Evolutionary conservation across 495 filamentous ascomycete genomes (phyloP).

Genomic region (Lasiosphaeriaceae sp.): DNA sequence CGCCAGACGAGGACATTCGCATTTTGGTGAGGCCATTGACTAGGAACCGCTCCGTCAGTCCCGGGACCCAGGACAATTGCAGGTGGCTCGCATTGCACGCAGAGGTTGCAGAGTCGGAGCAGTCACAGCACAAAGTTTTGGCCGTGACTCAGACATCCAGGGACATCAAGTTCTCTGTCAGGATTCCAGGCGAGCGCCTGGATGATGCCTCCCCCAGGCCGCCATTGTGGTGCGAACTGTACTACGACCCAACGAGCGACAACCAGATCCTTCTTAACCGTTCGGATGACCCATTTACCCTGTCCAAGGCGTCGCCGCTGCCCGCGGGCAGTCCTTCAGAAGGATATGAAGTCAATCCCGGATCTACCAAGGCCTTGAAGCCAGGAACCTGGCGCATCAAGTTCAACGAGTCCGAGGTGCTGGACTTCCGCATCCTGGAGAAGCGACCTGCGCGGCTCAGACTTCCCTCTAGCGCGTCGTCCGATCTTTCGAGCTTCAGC

Average conservation of each 20-base stretch:
- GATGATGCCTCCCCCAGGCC: constrained; percentile 29
- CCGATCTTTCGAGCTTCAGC: constrained; percentile 9
- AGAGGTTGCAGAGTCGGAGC: constrained; percentile 38
- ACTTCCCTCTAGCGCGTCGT: constrained; percentile 20
- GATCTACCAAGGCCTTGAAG: constrained; percentile 34
- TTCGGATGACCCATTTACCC: constrained; percentile 41
- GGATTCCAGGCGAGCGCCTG: constrained; percentile 35
- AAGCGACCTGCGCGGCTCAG: constrained; percentile 35
- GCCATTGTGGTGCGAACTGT: constrained; percentile 46
- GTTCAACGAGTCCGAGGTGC: constrained; percentile 36
- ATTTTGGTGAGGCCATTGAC: constrained; percentile 46
- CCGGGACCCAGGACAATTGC: constrained; percentile 41
- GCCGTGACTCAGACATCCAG: constrained; percentile 47
- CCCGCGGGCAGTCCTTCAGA: constrained; percentile 23
- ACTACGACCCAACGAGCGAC: constrained; percentile 48
- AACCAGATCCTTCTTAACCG: constrained; percentile 44
- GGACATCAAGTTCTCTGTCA: constrained; percentile 48
- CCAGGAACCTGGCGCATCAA: constrained; percentile 48
- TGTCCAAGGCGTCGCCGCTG: constrained; percentile 32
- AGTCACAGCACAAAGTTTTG: constrained; percentile 42
- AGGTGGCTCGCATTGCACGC: constrained; percentile 42
- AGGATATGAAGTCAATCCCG: constrained; percentile 40
- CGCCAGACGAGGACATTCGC: constrained; percentile 41
- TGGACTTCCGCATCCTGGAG: constrained; percentile 49
- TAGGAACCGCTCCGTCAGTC: constrained; percentile 43